A percentile compares a stretch with the other conserved stretches of the same genome.
Evolutionary conservation across 2,329 filamentous ascomycete species (phyloP).

Genomic region (Fusarium torreyae): DNA sequence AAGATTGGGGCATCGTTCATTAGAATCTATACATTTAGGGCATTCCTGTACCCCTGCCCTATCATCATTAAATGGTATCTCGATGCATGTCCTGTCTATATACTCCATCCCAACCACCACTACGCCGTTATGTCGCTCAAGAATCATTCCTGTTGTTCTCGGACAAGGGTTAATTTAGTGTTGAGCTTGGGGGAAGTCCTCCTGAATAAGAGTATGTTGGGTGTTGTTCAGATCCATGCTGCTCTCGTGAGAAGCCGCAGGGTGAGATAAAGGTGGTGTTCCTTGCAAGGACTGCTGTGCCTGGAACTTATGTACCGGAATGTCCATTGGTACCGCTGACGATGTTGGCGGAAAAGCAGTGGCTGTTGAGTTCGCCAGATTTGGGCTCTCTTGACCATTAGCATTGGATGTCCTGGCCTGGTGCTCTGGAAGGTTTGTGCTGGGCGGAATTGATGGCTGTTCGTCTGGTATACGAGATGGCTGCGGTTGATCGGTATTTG

Average conservation of each 20-base stretch:
- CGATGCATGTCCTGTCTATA: conserved; percentile 24
- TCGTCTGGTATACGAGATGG: not conserved
- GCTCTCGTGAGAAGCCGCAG: not conserved
- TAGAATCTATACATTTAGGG: conserved; percentile 34
- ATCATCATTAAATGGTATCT: conserved; percentile 34
- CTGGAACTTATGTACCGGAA: too few species aligned
- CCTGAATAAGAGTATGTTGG: conserved; percentile 1
- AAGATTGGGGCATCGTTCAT: conserved; percentile 32
- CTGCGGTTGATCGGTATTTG: not conserved
- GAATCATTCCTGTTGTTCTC: not conserved
- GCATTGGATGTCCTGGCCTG: not conserved
- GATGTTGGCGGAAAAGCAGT: not conserved
- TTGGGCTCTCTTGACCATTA: not conserved
- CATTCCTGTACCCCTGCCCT: conserved; percentile 15
- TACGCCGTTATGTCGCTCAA: conserved; percentile 5
- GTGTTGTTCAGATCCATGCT: not conserved
- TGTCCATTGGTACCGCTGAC: not conserved
- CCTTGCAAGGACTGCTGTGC: not conserved
- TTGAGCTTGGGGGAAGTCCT: not conserved
- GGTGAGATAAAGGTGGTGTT: not conserved
- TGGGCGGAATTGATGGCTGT: not conserved
- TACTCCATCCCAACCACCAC: conserved; percentile 1
- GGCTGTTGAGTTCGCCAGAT: not conserved
- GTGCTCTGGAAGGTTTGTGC: not conserved
- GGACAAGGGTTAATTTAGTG: not conserved